Evolutionary conservation across 2,329 filamentous ascomycete species (phyloP), one percentile per base, ranked within the genome.

Genomic region (Colletotrichum lindemuthianum): DNA sequence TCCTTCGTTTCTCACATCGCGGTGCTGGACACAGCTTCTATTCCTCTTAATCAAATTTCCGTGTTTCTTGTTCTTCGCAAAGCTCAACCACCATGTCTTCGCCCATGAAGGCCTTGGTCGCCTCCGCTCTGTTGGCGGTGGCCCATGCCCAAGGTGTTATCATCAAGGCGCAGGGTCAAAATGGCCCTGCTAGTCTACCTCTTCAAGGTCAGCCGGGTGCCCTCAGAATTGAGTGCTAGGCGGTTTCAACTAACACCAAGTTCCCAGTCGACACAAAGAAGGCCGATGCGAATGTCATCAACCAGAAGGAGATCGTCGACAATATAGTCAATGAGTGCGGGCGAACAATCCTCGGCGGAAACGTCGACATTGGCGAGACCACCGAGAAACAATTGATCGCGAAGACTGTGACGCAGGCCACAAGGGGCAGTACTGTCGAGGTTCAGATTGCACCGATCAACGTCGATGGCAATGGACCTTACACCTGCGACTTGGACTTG

Each of bases 201-300:
- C 83, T 84, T 69, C 74, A 80, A 72, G 81, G 82, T 81, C 4
- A 24, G 24, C 24, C 24, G 24, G 24, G 5, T 24, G 24, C 24
- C 24, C 24, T 24, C 24, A 24, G 24, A 5, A 24, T 1, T 24
- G 24, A 24, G 24, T 24, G 24, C 24, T 4, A 24, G 24, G 24
- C 24, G 24, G 24, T 24, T 24, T 24, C 24, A 24, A 24, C 86
- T 34, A 78, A 79, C 60, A 86, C 88, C 77, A 85, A 81, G 71
- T 86, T 87, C 16, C 1, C 47, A 83, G 82, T 89, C 66, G 81
- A 86, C 88, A 10, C 86, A 13, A 90, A 88, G 78, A 87, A 90
- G 70, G 84, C 86, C 66, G 88, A 90, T 60, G 81, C 86, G 6
- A 89, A 86, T 58, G 82, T 89, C 71, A 90, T 90, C 75, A 81